Conservation (phyloP, 176 grass and related monocot genomes). For the Guadua angustifolia region DNA sequence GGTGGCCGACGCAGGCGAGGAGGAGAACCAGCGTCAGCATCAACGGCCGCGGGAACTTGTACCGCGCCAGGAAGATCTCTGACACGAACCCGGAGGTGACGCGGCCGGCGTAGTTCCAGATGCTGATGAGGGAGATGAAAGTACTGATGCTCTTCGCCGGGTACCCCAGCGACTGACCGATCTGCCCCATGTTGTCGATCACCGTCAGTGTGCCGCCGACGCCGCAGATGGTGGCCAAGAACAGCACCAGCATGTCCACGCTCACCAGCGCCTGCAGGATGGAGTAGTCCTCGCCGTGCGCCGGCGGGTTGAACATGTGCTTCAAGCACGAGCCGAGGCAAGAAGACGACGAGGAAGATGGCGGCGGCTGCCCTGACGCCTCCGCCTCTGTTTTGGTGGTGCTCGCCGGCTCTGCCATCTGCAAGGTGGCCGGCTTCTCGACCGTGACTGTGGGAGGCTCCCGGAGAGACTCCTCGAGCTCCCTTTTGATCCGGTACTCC, state of each 20-base stretch:
- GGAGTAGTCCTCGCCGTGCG: slow-evolving; percentile 62
- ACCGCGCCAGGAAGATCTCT: slow-evolving; percentile 50
- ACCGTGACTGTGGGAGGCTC: slow-evolving; percentile 37
- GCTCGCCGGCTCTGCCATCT: slow-evolving; percentile 5
- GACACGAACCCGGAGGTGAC: slow-evolving; percentile 68
- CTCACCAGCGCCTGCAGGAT: slow-evolving; percentile 77
- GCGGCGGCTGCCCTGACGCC: neutral
- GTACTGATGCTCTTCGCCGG: slow-evolving; percentile 65
- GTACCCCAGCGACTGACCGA: slow-evolving; percentile 63
- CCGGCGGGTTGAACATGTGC: slow-evolving; percentile 60
- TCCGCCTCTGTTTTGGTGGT: slow-evolving; percentile 3
- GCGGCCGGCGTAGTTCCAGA: slow-evolving; percentile 81
- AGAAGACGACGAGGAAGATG: neutral
- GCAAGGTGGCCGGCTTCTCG: neutral
- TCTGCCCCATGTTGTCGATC: slow-evolving; percentile 88
- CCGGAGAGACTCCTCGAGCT: slow-evolving; percentile 39
- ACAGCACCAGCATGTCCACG: slow-evolving; percentile 74
- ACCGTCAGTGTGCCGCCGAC: slow-evolving; percentile 76
- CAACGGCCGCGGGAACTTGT: slow-evolving; percentile 70
- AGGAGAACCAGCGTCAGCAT: slow-evolving; percentile 64
- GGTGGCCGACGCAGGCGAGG: slow-evolving; percentile 70
- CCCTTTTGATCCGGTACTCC: slow-evolving; percentile 47
- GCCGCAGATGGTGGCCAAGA: slow-evolving; percentile 72
- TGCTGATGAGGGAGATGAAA: slow-evolving; percentile 86
- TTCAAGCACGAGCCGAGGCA: slow-evolving; percentile 29